Conservation (phyloP, 179 eudicot genomes). For the Spergularia azorica region DNA sequence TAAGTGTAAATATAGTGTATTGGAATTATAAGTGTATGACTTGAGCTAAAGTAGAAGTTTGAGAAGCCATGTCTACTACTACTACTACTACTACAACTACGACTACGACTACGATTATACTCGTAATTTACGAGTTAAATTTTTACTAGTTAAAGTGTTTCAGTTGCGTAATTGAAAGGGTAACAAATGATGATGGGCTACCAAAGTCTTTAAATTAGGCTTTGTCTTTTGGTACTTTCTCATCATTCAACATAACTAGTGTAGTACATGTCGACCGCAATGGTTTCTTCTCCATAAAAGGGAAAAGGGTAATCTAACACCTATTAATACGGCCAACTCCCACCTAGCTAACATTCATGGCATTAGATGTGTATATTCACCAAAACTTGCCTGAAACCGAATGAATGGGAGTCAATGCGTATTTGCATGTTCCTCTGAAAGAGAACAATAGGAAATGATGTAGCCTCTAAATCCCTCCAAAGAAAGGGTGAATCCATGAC, state of each 20-base stretch:
- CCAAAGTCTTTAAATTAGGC: constrained; percentile 18
- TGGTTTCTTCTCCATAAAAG: constrained; percentile 33
- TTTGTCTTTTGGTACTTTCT: constrained; percentile 32
- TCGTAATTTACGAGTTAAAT: background rate
- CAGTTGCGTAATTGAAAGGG: constrained; percentile 7
- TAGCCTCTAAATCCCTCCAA: background rate
- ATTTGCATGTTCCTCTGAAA: constrained; percentile 35
- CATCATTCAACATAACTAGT: constrained; percentile 31
- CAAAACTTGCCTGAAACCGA: constrained; percentile 35
- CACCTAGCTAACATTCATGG: constrained; percentile 44
- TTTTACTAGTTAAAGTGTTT: background rate
- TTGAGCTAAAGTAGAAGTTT: background rate
- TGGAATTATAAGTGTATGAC: constrained; percentile 12
- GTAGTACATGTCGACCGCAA: constrained; percentile 30
- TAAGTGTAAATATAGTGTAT: constrained; percentile 7
- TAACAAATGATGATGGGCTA: constrained; percentile 30
- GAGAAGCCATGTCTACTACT: background rate
- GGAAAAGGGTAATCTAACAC: constrained; percentile 24
- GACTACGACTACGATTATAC: constrained; percentile 1
- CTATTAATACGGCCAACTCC: constrained; percentile 39
- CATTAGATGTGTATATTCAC: constrained; percentile 27
- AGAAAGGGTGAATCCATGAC: constrained; percentile 6
- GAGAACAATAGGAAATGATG: constrained; percentile 17
- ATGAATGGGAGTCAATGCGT: constrained; percentile 21
- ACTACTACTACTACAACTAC: background rate